phyloP scores from a whole-genome alignment of 495 filamentous ascomycete species.

The Schizothecium vesticola region DNA sequence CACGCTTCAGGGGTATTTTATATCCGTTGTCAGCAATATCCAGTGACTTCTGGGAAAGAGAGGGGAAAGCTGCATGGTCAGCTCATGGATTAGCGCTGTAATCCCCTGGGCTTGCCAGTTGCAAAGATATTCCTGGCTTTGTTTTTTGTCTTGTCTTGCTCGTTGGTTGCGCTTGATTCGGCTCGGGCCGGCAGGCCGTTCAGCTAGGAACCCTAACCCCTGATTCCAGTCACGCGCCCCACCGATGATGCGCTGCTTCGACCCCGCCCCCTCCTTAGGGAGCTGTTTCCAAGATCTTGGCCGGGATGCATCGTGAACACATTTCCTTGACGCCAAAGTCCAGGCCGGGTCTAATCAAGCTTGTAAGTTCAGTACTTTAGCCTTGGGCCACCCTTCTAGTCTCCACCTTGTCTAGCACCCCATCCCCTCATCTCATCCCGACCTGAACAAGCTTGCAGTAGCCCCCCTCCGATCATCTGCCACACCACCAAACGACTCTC shows the following conservation, averaged over 20 bases:
- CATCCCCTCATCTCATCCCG: neutral
- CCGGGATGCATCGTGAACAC: neutral
- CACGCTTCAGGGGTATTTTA: neutral
- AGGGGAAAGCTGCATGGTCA: neutral
- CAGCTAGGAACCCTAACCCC: neutral
- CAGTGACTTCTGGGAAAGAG: neutral
- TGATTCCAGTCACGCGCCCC: neutral
- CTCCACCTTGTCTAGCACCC: neutral
- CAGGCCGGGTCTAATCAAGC: neutral
- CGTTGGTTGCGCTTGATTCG: neutral
- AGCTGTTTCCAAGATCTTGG: neutral
- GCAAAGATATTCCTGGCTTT: neutral
- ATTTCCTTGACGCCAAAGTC: neutral
- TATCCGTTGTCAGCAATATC: neutral
- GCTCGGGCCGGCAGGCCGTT: neutral
- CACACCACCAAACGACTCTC: neutral
- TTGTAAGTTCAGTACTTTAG: neutral
- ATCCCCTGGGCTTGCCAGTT: neutral
- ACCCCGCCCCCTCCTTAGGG: neutral
- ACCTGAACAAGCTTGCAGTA: neutral
- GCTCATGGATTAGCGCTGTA: neutral
- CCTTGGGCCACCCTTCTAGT: neutral
- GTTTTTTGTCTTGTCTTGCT: neutral
- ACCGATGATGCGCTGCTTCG: neutral
- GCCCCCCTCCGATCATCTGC: neutral